These are phyloP conservation scores for Pleurotus pulmonarius DNA, from an alignment of 768 basidiomycete species.

Conservation along the genomic window DNA sequence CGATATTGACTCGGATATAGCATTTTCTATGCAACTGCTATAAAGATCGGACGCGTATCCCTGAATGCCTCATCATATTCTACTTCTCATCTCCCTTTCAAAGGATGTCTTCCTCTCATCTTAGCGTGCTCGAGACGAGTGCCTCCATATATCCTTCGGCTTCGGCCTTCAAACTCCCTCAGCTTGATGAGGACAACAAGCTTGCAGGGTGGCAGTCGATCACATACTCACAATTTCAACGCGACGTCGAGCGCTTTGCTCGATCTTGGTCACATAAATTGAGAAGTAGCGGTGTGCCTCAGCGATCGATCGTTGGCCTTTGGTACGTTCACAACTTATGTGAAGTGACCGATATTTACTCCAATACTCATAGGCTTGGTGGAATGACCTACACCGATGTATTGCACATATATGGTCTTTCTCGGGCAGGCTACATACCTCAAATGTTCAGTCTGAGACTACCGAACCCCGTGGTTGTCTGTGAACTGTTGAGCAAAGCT, in stretches of 20 bases:
- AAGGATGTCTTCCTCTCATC: constrained; percentile 48
- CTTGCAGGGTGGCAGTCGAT: constrained; percentile 56
- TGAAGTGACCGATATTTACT: constrained; percentile 1
- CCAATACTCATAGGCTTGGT: constrained; percentile 48
- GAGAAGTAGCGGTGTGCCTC: constrained; percentile 38
- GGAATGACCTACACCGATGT: constrained; percentile 72
- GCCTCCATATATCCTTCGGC: constrained; percentile 44
- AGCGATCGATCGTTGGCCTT: constrained; percentile 62
- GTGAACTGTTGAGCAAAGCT: constrained; percentile 63
- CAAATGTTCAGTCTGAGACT: constrained; percentile 78
- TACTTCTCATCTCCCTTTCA: neutral
- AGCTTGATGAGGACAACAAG: constrained; percentile 36
- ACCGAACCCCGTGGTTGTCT: constrained; percentile 67
- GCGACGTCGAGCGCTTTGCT: constrained; percentile 64
- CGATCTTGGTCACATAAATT: constrained; percentile 59
- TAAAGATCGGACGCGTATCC: constrained; percentile 14
- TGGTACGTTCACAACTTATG: constrained; percentile 45
- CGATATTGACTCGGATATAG: constrained; percentile 18
- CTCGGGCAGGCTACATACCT: constrained; percentile 73
- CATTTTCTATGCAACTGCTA: constrained; percentile 12
- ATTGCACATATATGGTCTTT: constrained; percentile 70
- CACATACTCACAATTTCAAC: constrained; percentile 60
- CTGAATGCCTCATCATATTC: neutral
- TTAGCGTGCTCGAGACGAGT: constrained; percentile 58
- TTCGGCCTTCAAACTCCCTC: constrained; percentile 61